Percentiles rank a stretch among this genome's conserved stretches.
Conservation (phyloP, 179 eudicot genomes). For the Monotropa hypopitys region DNA sequence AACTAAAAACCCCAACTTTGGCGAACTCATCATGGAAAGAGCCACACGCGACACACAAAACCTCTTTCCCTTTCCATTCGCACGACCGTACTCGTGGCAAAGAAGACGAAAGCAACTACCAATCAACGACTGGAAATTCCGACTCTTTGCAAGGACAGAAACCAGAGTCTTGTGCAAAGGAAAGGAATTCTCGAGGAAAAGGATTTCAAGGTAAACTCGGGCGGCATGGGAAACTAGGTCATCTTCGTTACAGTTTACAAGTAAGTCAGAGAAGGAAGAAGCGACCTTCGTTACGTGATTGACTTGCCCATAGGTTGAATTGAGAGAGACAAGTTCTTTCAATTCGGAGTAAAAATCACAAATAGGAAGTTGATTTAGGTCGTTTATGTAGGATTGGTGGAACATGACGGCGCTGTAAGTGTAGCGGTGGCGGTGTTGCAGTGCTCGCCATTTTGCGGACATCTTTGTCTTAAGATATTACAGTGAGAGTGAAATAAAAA, state of each 20-base stretch:
- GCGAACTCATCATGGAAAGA: slow-evolving; percentile 77
- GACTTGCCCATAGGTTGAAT: slow-evolving; percentile 68
- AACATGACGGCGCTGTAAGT: slow-evolving; percentile 71
- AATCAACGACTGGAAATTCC: slow-evolving; percentile 32
- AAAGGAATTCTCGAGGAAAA: slow-evolving; percentile 70
- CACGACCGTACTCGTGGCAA: slow-evolving; percentile 59
- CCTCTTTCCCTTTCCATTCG: slow-evolving; percentile 41
- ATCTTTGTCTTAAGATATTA: slow-evolving; percentile 16
- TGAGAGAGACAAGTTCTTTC: slow-evolving; percentile 40
- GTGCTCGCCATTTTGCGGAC: slow-evolving; percentile 96
- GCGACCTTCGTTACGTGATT: slow-evolving; percentile 48
- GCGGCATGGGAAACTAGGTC: slow-evolving; percentile 27
- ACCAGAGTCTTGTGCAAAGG: slow-evolving; percentile 59
- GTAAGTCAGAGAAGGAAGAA: slow-evolving; percentile 36
- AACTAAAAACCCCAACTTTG: slow-evolving; percentile 67
- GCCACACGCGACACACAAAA: slow-evolving; percentile 78
- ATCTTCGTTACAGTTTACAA: slow-evolving; percentile 20
- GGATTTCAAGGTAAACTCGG: slow-evolving; percentile 50
- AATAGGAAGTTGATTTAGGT: slow-evolving; percentile 27
- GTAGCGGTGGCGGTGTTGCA: slow-evolving; percentile 93
- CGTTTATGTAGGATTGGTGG: slow-evolving; percentile 43
- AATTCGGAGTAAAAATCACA: slow-evolving; percentile 25
- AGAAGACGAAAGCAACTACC: slow-evolving; percentile 39
- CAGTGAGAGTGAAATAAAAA: background rate
- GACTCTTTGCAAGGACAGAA: slow-evolving; percentile 46